A percentile compares a stretch with the other conserved stretches of the same genome.
phyloP scores from a whole-genome alignment of 2,329 filamentous ascomycete genomes.

The Calonectria pseudoreteaudii region DNA sequence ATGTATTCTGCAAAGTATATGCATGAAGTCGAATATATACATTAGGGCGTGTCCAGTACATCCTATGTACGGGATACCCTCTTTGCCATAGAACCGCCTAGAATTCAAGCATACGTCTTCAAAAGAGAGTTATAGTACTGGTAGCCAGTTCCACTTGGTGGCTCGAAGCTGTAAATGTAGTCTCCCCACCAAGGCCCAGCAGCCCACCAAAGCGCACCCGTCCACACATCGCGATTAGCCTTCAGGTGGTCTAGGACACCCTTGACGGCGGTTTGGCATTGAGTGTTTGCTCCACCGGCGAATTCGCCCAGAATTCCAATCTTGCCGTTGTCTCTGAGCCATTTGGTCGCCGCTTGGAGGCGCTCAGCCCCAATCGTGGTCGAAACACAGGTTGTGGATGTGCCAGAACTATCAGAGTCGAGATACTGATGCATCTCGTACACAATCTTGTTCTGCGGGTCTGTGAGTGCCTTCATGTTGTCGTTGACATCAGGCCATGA shows the following conservation, averaged over 20 bases:
- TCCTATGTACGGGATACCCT: neutral
- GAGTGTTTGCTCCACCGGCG: constrained; percentile 63
- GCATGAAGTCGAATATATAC: constrained; percentile 6
- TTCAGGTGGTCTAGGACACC: constrained; percentile 64
- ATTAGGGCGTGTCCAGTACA: neutral
- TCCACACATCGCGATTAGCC: constrained; percentile 69
- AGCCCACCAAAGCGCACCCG: constrained; percentile 68
- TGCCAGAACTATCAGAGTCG: constrained; percentile 66
- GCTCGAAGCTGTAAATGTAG: constrained; percentile 63
- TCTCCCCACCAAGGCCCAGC: constrained; percentile 70
- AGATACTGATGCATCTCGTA: constrained; percentile 73
- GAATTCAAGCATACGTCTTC: constrained; percentile 24
- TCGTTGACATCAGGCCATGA: constrained; percentile 55
- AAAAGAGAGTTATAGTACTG: constrained; percentile 35
- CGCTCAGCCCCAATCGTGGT: constrained; percentile 62
- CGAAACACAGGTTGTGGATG: constrained; percentile 59
- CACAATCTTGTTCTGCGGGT: constrained; percentile 62
- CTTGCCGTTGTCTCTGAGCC: constrained; percentile 68
- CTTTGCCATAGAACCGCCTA: neutral
- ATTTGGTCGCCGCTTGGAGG: constrained; percentile 61
- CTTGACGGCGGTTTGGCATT: constrained; percentile 64
- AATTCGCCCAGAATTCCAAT: constrained; percentile 67
- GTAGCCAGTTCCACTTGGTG: constrained; percentile 58
- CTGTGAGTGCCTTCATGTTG: constrained; percentile 56
- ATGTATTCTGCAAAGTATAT: neutral